A percentile compares a stretch with the other conserved stretches of the same genome.
Evolutionary conservation across 805 yeast species (phyloP).

Genomic region (Kuraishia capsulata): DNA sequence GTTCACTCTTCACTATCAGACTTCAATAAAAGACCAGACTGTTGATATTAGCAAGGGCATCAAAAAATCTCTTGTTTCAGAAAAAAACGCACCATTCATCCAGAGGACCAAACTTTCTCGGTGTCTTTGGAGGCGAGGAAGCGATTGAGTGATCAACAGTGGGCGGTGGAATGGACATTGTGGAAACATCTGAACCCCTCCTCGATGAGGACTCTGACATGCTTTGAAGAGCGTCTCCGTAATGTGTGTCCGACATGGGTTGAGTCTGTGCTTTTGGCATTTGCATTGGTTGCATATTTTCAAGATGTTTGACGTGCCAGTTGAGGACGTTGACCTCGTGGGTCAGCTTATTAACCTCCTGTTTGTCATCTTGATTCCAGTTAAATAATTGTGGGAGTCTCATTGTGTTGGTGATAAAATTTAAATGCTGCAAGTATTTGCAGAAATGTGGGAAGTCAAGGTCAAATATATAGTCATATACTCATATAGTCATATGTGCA

Average conservation of each 20-base stretch:
- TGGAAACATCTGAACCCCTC: not conserved
- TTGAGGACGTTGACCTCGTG: not conserved
- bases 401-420: not conserved
- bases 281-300: too few species aligned
- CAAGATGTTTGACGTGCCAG: not conserved
- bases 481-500: too few species aligned
- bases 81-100: not conserved
- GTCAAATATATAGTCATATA: too few species aligned
- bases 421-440: not conserved
- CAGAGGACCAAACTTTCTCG: not conserved
- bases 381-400: not conserved
- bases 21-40: not conserved
- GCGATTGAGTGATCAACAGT: too few species aligned
- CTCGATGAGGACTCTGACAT: not conserved
- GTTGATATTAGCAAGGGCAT: not conserved
- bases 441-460: too few species aligned
- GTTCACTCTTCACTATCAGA: too few species aligned
- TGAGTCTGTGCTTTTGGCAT: too few species aligned
- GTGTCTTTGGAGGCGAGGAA: too few species aligned
- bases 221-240: too few species aligned
- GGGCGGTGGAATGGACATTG: not conserved
- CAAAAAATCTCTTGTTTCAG: too few species aligned
- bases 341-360: not conserved
- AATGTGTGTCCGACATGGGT: too few species aligned
- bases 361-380: not conserved